These are phyloP conservation scores for Fusarium compactum DNA, from an alignment of 2,329 filamentous ascomycete species.

Conservation along the genomic window DNA sequence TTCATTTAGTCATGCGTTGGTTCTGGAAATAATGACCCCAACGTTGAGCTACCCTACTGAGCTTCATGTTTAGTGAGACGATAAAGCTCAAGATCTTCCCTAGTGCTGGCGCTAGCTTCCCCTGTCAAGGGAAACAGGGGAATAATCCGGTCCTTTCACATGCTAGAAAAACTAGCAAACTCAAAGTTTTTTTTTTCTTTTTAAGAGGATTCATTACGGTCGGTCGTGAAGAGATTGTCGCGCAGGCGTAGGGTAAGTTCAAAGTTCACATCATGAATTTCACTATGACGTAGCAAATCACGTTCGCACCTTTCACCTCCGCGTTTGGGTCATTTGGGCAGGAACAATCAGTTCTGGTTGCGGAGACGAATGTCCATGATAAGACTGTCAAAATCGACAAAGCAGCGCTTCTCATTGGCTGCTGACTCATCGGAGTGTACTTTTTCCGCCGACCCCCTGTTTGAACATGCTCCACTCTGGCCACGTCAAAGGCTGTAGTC, in stretches of 20 bases:
- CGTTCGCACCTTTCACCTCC: constrained; percentile 1
- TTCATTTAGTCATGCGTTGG: neutral
- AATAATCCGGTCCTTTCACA: neutral
- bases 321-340: constrained; percentile 24
- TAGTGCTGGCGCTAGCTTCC: neutral
- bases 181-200: neutral
- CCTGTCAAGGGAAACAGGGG: neutral
- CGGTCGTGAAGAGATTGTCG: neutral
- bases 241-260: constrained; percentile 4
- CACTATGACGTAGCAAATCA: constrained; percentile 15
- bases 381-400: constrained; percentile 12
- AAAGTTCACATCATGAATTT: neutral
- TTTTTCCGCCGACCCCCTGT: constrained; percentile 38
- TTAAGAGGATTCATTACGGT: neutral
- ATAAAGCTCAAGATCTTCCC: neutral
- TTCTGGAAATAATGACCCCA: neutral
- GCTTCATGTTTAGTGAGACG: neutral
- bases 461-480: constrained; percentile 23
- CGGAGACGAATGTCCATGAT: constrained; percentile 14
- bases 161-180: neutral
- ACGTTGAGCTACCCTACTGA: neutral
- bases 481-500: constrained; percentile 43
- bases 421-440: constrained; percentile 25
- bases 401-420: constrained; percentile 3
- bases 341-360: constrained; percentile 10